These are phyloP conservation scores for Elsinoe australis DNA, from an alignment of 2,329 filamentous ascomycete genomes.

Conservation along the genomic window DNA sequence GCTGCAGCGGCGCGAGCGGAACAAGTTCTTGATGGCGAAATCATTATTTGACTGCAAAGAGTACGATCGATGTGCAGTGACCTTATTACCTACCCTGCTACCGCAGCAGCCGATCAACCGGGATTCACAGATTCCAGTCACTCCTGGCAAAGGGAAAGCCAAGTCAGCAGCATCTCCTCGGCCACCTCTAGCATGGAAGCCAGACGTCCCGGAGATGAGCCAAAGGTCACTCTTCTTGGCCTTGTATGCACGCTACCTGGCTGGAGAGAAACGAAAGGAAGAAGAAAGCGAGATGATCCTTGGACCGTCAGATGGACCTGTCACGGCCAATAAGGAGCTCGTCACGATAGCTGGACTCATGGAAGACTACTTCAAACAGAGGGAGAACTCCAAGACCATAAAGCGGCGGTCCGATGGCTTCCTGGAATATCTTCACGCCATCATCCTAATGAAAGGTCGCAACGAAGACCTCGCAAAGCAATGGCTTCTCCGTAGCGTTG, in stretches of 20 bases:
- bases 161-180: conserved; percentile 41
- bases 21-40: conserved; percentile 83
- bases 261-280: conserved; percentile 91
- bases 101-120: conserved; percentile 27
- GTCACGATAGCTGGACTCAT: conserved; percentile 66
- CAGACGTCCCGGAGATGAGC: conserved; percentile 53
- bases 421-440: conserved; percentile 87
- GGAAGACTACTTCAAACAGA: conserved; percentile 70
- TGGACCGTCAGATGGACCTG: conserved; percentile 81
- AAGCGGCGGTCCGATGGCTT: conserved; percentile 60
- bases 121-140: conserved; percentile 29
- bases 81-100: conserved; percentile 76
- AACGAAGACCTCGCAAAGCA: conserved; percentile 78
- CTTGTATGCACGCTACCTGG: conserved; percentile 84
- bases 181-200: conserved; percentile 20
- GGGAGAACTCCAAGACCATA: conserved; percentile 33
- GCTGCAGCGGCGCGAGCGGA: conserved; percentile 70
- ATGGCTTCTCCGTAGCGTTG: conserved; percentile 81
- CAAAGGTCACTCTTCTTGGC: conserved; percentile 89
- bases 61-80: conserved; percentile 84
- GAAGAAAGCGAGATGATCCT: conserved; percentile 97
- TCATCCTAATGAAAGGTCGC: conserved; percentile 82
- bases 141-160: conserved; percentile 52
- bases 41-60: conserved; percentile 93
- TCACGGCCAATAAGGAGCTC: conserved; percentile 77